Evolutionary conservation across 2,329 filamentous ascomycete genomes (phyloP).

Genomic region (Curvularia spicifera): DNA sequence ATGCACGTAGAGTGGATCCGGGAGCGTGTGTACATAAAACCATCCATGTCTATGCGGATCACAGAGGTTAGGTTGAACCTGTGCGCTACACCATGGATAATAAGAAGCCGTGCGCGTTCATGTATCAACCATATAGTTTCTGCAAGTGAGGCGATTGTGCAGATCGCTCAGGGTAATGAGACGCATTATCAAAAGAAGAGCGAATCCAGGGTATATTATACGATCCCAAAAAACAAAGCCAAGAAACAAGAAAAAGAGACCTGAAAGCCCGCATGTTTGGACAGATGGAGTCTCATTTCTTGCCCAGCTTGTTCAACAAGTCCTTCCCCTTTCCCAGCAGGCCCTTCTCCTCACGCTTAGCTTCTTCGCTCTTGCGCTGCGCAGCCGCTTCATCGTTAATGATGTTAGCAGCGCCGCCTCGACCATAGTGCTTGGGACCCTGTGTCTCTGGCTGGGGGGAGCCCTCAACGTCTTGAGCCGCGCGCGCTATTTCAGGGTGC

Average conservation of each 20-base stretch:
- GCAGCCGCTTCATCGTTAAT: slow-evolving; percentile 48
- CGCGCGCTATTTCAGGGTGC: slow-evolving; percentile 71
- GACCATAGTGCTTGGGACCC: slow-evolving; percentile 70
- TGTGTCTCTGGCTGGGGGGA: slow-evolving; percentile 58
- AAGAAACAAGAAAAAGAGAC: slow-evolving; percentile 9
- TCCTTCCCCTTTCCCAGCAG: slow-evolving; percentile 63
- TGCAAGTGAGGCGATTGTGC: slow-evolving; percentile 1
- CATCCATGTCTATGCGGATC: too few species aligned
- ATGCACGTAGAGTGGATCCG: neutral
- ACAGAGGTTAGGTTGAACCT: neutral
- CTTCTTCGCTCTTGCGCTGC: slow-evolving; percentile 36
- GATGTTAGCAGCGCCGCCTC: slow-evolving; percentile 76
- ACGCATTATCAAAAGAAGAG: slow-evolving; percentile 7
- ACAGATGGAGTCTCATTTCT: slow-evolving; percentile 42
- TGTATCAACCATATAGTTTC: neutral
- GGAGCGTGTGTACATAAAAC: too few species aligned
- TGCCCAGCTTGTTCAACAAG: slow-evolving; percentile 51
- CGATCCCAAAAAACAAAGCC: slow-evolving; percentile 10
- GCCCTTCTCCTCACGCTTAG: slow-evolving; percentile 36
- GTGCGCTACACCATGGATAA: neutral
- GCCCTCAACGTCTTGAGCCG: slow-evolving; percentile 81
- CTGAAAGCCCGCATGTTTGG: neutral
- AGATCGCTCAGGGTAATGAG: slow-evolving; percentile 4
- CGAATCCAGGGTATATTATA: slow-evolving; percentile 26
- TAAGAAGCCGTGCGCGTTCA: neutral